Conservation (phyloP, 1,139 yeast species). For the Blastobotrys niveus region DNA sequence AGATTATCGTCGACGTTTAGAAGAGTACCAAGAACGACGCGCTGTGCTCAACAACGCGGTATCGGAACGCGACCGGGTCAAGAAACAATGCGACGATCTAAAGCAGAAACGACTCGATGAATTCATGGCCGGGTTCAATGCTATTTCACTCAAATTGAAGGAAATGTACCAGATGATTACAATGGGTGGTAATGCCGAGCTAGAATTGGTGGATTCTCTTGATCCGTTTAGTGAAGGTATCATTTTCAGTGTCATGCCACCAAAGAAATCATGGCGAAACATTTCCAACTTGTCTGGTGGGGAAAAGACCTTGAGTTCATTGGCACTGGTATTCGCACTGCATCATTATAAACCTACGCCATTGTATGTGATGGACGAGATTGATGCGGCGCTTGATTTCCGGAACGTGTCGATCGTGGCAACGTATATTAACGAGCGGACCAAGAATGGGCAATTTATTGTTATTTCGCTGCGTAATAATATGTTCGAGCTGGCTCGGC, state of each 20-base stretch:
- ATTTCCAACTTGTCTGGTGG: conserved; percentile 96
- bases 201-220: conserved; percentile 88
- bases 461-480: conserved; percentile 93
- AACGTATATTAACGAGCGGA: conserved; percentile 89
- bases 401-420: conserved; percentile 97
- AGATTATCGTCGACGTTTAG: conserved; percentile 65
- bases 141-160: conserved; percentile 80
- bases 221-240: conserved; percentile 99
- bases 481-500: conserved; percentile 95
- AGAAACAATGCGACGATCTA: conserved; percentile 60
- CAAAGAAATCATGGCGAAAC: conserved; percentile 95
- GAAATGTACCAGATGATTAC: conserved; percentile 99
- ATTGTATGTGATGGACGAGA: conserved; percentile 97
- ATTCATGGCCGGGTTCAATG: conserved; percentile 87
- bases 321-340: conserved; percentile 93
- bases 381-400: conserved; percentile 97
- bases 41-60: conserved; percentile 65
- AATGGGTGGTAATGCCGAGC: conserved; percentile 98
- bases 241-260: conserved; percentile 97
- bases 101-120: conserved; percentile 74
- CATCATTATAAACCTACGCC: conserved; percentile 98
- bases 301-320: conserved; percentile 89
- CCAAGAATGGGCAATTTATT: conserved; percentile 93
- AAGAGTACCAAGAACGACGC: conserved; percentile 60
- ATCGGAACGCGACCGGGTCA: conserved; percentile 57